Conservation (phyloP, 2,329 filamentous ascomycete species). For the Aspergillus sp. region DNA sequence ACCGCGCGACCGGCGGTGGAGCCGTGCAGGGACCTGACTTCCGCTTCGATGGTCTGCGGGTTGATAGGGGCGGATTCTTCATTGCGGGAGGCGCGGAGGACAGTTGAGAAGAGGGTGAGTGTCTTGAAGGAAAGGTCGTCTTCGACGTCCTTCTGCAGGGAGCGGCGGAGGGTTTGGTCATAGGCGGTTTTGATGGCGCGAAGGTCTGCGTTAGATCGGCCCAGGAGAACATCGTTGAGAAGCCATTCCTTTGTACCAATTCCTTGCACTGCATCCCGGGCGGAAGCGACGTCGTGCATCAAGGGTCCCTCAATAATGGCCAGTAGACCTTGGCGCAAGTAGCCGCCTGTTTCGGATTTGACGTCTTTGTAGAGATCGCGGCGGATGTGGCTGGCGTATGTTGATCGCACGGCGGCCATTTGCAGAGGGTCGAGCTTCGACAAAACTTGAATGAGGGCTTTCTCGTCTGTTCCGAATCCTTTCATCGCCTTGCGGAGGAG, state of each 20-base stretch:
- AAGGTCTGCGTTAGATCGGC: conserved; percentile 81
- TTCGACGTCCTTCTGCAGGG: conserved; percentile 68
- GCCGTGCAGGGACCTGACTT: conserved; percentile 71
- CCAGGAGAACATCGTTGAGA: conserved; percentile 80
- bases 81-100: conserved; percentile 66
- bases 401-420: conserved; percentile 61
- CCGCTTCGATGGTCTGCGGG: conserved; percentile 67
- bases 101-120: conserved; percentile 76
- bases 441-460: conserved; percentile 65
- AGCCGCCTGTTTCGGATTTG: conserved; percentile 68
- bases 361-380: conserved; percentile 72
- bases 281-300: conserved; percentile 65
- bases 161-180: conserved; percentile 59
- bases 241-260: conserved; percentile 80
- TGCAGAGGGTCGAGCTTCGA: conserved; percentile 73
- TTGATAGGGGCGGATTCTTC: conserved; percentile 74
- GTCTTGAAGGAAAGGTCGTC: conserved; percentile 83
- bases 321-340: conserved; percentile 70
- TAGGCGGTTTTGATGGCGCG: conserved; percentile 80
- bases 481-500: conserved; percentile 81
- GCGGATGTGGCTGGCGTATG: conserved; percentile 61
- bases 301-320: conserved; percentile 76
- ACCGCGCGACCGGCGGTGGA: conserved; percentile 67
- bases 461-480: conserved; percentile 86
- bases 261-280: conserved; percentile 70